Base-by-base conservation (phyloP, 1,139 yeast species). In the Pichia sp. region DNA sequence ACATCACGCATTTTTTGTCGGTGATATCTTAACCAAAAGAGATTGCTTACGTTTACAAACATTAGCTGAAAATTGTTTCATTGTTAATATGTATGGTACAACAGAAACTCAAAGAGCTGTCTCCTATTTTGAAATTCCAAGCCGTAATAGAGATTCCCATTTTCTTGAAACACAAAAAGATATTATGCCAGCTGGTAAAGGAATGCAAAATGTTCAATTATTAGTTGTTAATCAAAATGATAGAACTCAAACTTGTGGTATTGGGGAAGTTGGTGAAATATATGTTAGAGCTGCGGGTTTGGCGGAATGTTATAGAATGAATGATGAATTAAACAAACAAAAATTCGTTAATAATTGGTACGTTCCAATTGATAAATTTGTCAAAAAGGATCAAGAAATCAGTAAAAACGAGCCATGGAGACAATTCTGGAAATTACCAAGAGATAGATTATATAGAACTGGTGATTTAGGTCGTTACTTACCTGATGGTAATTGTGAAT, bases 51-150 rank as follows among this genome's bases (percentile, higher is more conserved):
- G 97, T 66, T 76, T 95, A 62, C 99, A 95, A 69, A 81, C 93
- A 3, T 76, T 95, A 63, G 99, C 98, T 10, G 83, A 84, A 65
- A 91, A 93, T 65, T 96, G 89, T 50, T 75, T 72, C 66, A 91
- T 95, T 67, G 96, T 95, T 59, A 95, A 95, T 71, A 95, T 95
- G 99, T 95, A 95, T 68, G 99, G 99, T 65, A 95, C 99, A 42
- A 95, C 99, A 13, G 99, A 95, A 72, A 95, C 99, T 18, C 99
- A 95, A 73, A 81, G 99, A 67, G 90, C 99, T 2, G 99, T 95
- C 22, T 90, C 98, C 0, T 95, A 80, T 71, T 95, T 83, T 70
- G 95, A 89, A 67, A 91, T 95, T 58, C 83, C 88, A 51, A 82
- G 95, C 36, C 77, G 89, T 60, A 68, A 77, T 42, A 67, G 75